These are phyloP conservation scores for Aspergillus neoniger DNA, from an alignment of 2,329 filamentous ascomycete species.

Conservation along the genomic window DNA sequence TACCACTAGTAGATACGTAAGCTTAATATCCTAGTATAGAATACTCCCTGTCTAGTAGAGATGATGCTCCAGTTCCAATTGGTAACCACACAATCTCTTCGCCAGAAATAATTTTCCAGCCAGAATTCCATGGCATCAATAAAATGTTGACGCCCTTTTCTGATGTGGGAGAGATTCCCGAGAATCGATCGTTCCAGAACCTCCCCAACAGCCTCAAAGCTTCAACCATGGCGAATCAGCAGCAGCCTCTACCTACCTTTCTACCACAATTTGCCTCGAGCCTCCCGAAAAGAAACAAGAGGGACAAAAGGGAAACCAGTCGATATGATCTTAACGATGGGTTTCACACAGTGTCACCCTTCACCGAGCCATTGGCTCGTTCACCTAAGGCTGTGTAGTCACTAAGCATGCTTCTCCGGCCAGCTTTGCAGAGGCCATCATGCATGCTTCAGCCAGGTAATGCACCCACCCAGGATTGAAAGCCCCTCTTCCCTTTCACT, in stretches of 20 bases:
- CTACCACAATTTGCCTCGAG: neutral
- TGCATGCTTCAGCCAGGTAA: neutral
- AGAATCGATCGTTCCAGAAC: neutral
- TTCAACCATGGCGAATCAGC: neutral
- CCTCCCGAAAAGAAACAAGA: neutral
- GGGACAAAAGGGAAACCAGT: too few species aligned
- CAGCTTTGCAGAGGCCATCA: neutral
- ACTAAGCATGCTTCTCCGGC: neutral
- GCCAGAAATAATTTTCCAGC: too few species aligned
- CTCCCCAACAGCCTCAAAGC: neutral
- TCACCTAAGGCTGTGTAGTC: neutral
- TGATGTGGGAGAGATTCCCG: neutral
- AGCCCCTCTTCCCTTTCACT: neutral
- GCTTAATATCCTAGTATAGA: neutral
- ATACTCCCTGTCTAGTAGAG: too few species aligned
- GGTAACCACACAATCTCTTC: too few species aligned
- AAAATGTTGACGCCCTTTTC: neutral
- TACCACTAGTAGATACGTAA: too few species aligned
- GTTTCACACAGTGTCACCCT: neutral
- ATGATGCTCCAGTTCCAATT: too few species aligned
- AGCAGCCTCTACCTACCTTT: neutral
- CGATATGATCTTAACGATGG: neutral
- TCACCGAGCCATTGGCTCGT: neutral
- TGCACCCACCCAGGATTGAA: neutral
- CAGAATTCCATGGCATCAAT: neutral